A percentile compares a stretch with the other conserved stretches of the same genome.
Conservation (phyloP, 805 yeast genomes). For the Saccharomycopsis fibuligera region DNA sequence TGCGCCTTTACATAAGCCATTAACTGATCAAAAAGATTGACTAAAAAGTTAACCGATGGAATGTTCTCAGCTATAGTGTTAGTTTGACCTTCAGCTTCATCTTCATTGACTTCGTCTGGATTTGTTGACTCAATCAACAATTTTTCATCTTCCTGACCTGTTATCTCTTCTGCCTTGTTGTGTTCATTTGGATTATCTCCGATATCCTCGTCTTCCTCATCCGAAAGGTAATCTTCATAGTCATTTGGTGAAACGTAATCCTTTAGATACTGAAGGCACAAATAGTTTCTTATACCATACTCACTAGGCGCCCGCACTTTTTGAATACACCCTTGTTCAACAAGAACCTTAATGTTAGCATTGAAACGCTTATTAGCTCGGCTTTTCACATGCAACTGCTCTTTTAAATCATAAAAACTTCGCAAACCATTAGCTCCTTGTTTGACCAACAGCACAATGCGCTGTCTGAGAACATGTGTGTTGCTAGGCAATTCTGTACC, state of each 20-base stretch:
- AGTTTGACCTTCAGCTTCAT: no score
- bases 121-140: no score
- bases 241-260: background rate
- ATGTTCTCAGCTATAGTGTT: no score
- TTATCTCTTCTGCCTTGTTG: background rate
- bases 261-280: background rate
- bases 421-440: background rate
- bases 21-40: no score
- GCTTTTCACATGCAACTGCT: background rate
- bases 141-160: no score
- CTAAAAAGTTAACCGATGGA: no score
- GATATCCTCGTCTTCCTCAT: slow-evolving; percentile 4
- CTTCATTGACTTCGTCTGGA: no score
- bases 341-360: background rate
- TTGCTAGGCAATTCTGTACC: background rate
- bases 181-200: slow-evolving; percentile 1
- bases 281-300: background rate
- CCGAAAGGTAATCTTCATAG: slow-evolving; percentile 1
- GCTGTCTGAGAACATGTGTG: background rate
- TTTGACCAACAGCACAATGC: background rate
- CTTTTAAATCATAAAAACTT: background rate
- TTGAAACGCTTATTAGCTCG: background rate
- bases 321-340: background rate
- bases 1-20: no score
- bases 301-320: slow-evolving; percentile 1